Conservation (phyloP, 345 rosid genomes). For the Barbarea vulgaris region DNA sequence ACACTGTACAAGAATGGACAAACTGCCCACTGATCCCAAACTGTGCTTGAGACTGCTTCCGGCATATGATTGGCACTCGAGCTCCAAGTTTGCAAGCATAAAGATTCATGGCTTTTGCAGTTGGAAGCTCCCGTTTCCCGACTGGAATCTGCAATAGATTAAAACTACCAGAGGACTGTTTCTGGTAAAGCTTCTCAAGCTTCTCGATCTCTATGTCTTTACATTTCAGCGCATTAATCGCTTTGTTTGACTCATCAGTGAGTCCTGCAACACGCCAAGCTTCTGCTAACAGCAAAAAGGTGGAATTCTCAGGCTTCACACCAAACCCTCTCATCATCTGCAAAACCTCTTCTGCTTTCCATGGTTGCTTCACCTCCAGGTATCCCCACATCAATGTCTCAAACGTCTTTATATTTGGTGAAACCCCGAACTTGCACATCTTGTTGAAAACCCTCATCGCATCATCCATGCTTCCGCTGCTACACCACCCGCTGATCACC, state of each 20-base stretch:
- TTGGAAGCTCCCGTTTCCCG: constrained; percentile 38
- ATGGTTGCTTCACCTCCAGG: constrained; percentile 56
- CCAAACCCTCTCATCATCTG: constrained; percentile 57
- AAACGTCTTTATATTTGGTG: constrained; percentile 63
- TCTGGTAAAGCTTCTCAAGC: constrained; percentile 53
- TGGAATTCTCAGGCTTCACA: constrained; percentile 58
- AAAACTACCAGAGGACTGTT: constrained; percentile 39
- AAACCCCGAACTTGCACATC: constrained; percentile 57
- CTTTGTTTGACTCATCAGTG: constrained; percentile 53
- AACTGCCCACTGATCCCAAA: constrained; percentile 52
- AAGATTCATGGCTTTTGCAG: constrained; percentile 45
- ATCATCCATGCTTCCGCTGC: constrained; percentile 51
- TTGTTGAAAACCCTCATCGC: constrained; percentile 52
- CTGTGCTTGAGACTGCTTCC: constrained; percentile 57
- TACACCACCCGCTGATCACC: constrained; percentile 66
- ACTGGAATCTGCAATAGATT: constrained; percentile 47
- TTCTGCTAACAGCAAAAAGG: constrained; percentile 51
- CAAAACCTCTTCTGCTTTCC: constrained; percentile 69
- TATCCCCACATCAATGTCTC: constrained; percentile 66
- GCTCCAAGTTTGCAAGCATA: constrained; percentile 57
- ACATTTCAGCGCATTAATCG: constrained; percentile 39
- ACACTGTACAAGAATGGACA: constrained; percentile 57
- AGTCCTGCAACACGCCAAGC: constrained; percentile 63
- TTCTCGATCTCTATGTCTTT: constrained; percentile 46
- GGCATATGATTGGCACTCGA: constrained; percentile 53